A percentile compares a stretch with the other conserved stretches of the same genome.
Evolutionary conservation across 1,139 yeast genomes (phyloP).

Genomic region (Geotrichum candidum): DNA sequence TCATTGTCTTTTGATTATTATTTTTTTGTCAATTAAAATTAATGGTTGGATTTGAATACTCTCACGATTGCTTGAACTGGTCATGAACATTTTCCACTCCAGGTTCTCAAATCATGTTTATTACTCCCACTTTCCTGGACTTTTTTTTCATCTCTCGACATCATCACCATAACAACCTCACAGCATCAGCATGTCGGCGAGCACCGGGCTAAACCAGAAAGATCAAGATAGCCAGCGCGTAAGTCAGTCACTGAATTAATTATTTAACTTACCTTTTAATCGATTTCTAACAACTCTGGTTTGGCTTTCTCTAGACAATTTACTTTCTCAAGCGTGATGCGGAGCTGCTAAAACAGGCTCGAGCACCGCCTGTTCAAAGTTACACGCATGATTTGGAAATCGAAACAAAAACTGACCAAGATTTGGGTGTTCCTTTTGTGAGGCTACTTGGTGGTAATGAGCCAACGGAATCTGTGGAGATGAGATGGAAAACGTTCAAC

Average conservation of each 20-base stretch:
- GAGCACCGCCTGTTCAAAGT: background rate
- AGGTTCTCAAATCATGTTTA: background rate
- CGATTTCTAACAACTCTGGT: background rate
- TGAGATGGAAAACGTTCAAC: conserved; percentile 37
- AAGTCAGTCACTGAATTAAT: background rate
- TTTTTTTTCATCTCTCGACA: background rate
- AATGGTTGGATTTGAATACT: no score
- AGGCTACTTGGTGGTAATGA: conserved; percentile 39
- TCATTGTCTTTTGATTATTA: no score
- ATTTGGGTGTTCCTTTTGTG: conserved; percentile 34
- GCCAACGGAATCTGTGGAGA: conserved; percentile 27
- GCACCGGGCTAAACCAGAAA: conserved; percentile 12
- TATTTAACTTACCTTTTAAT: background rate
- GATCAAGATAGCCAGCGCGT: conserved; percentile 17
- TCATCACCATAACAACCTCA: background rate
- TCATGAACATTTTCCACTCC: no score
- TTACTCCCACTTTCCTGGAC: background rate
- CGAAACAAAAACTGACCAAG: conserved; percentile 16
- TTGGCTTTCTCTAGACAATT: conserved; percentile 10
- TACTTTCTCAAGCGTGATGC: conserved; percentile 15
- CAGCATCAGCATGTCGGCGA: background rate
- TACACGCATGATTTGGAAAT: conserved; percentile 16
- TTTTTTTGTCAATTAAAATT: no score
- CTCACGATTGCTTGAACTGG: no score
- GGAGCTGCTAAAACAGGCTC: conserved; percentile 4